Percentiles rank a stretch among this genome's conserved stretches.
Evolutionary conservation across 352 stramenopile genomes (phyloP).

Genomic region (Phytophthora europaea): DNA sequence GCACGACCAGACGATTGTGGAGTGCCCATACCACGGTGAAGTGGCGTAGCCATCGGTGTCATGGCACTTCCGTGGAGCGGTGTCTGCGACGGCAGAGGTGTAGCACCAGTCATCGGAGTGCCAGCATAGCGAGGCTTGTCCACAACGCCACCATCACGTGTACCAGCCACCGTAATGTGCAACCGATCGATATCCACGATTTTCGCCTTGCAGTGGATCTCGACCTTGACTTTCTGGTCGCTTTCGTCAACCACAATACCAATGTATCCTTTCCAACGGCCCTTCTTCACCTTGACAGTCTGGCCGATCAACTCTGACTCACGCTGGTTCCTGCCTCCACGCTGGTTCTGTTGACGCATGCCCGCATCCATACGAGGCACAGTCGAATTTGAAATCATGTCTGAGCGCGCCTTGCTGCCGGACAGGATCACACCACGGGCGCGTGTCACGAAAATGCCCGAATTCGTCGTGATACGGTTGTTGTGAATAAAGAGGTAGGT

Average conservation of each 20-base stretch:
- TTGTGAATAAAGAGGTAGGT: constrained; percentile 93
- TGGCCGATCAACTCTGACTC: constrained; percentile 90
- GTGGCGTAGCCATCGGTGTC: constrained; percentile 89
- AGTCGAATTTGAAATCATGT: constrained; percentile 90
- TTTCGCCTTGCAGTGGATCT: constrained; percentile 93
- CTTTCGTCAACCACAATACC: constrained; percentile 92
- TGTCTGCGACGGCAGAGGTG: constrained; percentile 85
- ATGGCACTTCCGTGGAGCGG: constrained; percentile 86
- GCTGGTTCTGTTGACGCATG: constrained; percentile 54
- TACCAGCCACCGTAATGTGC: constrained; percentile 81
- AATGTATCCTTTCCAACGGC: constrained; percentile 94
- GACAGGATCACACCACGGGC: constrained; percentile 86
- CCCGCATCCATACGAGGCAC: constrained; percentile 69
- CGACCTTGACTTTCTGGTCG: constrained; percentile 93
- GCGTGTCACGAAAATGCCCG: constrained; percentile 91
- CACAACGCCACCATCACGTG: constrained; percentile 78
- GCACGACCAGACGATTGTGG: constrained; percentile 68
- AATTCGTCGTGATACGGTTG: constrained; percentile 91
- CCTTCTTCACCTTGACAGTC: constrained; percentile 93
- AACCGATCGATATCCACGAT: constrained; percentile 89
- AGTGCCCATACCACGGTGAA: constrained; percentile 86
- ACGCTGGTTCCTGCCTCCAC: constrained; percentile 62
- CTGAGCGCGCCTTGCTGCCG: constrained; percentile 86
- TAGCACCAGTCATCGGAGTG: constrained; percentile 83
- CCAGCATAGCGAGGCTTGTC: constrained; percentile 77